Evolutionary conservation across 768 basidiomycete species (phyloP), one percentile per base, ranked within the genome.

Genomic region (Udeniomyces megalosporus): DNA sequence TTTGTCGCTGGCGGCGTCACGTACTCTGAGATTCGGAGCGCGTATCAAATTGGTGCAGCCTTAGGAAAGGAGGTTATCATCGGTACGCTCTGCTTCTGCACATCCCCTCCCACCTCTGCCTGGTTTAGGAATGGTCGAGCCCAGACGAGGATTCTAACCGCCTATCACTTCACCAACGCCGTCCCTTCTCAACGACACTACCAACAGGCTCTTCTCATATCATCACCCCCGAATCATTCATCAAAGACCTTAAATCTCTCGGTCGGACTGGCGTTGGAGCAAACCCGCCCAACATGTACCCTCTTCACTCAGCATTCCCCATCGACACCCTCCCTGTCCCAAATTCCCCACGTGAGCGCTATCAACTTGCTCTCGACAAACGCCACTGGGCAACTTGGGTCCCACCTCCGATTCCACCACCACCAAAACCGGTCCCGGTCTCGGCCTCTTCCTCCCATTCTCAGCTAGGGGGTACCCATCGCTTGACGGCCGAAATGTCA

Each of bases 1-100:
- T 97, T 97, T 73, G 78, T 96, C 26, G 86, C 88, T 15, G 95
- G 95, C 38, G 95, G 95, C 2, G 84, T 92, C 80, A 92, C 95
- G 1, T 91, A 90, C 71, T 93, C 91, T 0, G 95, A 99, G 74
- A 84, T 92, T 74, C 79, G 93, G 64, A 82, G 90, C 69, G 84
- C 82, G 50, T 97, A 96, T 70, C 78, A 83, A 54, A 77, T 93
- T 17, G 85, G 88, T 3, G 78, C 76, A 51, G 71, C 81, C 2
- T 71, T 88, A 57, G 84, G 85, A 69, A 90, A 85, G 73, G 95
- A 99, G 68, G 80, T 97, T 57, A 86, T 83, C 73, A 86, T 99
- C 61, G 95, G 93, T 93, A 68, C 44, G 76, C 71, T 4, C 28
- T 15, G 11, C 17, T 8, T 24, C 32, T 14, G 35, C 29, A 28